Evolutionary conservation across 2,329 filamentous ascomycete genomes (phyloP), one percentile per base, ranked within the genome.

Genomic region (Pseudonectria foliicola): DNA sequence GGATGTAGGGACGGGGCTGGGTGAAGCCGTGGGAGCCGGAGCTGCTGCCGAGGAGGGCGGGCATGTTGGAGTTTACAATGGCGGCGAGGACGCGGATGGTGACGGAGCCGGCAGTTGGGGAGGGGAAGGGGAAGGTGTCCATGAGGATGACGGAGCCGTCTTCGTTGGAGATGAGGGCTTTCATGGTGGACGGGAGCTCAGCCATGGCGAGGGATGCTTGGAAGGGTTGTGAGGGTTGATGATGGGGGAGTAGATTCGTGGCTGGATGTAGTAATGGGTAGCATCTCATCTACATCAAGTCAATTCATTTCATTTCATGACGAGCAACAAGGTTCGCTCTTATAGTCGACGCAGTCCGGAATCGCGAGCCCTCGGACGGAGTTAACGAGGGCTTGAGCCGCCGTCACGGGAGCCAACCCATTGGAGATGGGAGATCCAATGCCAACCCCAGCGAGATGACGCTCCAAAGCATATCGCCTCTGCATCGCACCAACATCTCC

Each of bases 1-100:
- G 56, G 31, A 61, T 49, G 33, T 56, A 43, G 21, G 56, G 60
- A 1, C 50, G 45, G 7, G 60, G 53, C 5, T 46, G 34, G 10
- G 40, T 48, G 32, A 47, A 40, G 21, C 13, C 12, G 18, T 46
- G 43, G 8, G 40, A 7, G 10, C 18, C 27, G 6, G 34, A n/a
- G 10, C 31, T 34, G 7, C 34, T 26, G 27, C 43, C 39, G 26
- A 47, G 46, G 43, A 45, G 37, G 26, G 28, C 26, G 16, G 44
- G 29, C 10, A 47, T 21, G 46, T 55, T 49, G 28, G 59, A 46
- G 28, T 60, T 45, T 35, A 53, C 43, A 13, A 52, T 29, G n/a
- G 48, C 33, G 23, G 43, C 38, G n/a, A 59, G 39, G 27, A 48
- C 35, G 28, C 52, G 40, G 18, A 52, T 26, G n/a, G 44, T 40